A percentile compares a stretch with the other conserved stretches of the same genome.
Conservation (phyloP, 2,329 filamentous ascomycete species). For the Microthyrium microscopicum region DNA sequence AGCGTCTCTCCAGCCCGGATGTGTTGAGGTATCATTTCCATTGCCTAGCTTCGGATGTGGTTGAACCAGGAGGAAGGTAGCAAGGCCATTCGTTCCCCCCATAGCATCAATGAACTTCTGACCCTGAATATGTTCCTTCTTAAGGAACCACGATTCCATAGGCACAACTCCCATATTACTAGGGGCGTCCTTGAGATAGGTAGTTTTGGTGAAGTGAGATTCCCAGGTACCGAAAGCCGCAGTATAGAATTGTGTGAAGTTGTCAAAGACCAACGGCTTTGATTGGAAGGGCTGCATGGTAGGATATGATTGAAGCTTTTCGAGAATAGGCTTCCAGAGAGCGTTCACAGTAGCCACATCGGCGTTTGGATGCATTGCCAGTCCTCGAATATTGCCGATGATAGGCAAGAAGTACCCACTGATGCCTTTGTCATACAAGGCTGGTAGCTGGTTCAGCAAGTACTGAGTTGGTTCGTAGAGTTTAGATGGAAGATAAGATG, state of each 20-base stretch:
- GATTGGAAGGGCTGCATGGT: not conserved
- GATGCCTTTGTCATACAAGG: not conserved
- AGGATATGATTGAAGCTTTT: not conserved
- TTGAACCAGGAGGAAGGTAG: not conserved
- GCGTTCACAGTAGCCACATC: not conserved
- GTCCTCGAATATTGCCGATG: too few species aligned
- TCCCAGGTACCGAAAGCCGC: not conserved
- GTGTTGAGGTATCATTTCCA: not conserved
- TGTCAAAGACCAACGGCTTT: not conserved
- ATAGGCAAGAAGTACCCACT: slow-evolving; percentile 1
- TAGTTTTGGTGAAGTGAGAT: not conserved
- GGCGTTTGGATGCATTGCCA: not conserved
- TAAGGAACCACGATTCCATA: not conserved
- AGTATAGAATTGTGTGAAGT: not conserved
- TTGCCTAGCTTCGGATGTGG: not conserved
- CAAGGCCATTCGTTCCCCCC: too few species aligned
- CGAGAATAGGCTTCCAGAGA: slow-evolving; percentile 1
- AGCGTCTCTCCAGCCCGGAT: not conserved
- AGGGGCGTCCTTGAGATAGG: not conserved
- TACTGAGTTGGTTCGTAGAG: not conserved
- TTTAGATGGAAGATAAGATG: too few species aligned
- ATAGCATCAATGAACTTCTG: too few species aligned
- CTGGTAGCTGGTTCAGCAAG: not conserved
- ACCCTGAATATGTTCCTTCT: too few species aligned
- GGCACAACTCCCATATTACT: not conserved